These are phyloP conservation scores for Austroboletus festivus DNA, from an alignment of 768 basidiomycete genomes.

Conservation along the genomic window DNA sequence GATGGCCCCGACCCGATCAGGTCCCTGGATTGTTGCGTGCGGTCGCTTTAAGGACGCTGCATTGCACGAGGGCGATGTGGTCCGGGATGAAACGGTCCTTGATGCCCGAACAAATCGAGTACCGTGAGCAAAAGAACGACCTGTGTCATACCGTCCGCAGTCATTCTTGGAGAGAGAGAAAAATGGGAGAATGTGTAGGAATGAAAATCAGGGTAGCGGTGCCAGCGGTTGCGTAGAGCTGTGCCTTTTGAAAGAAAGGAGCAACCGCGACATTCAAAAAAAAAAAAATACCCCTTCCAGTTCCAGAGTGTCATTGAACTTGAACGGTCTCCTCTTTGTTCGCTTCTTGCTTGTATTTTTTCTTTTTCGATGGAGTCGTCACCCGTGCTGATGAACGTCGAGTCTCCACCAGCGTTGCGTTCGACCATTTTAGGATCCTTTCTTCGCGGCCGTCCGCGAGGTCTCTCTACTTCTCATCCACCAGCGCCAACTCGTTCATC, in stretches of 20 bases:
- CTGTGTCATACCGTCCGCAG: not conserved
- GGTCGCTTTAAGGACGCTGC: constrained; percentile 1
- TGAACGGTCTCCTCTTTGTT: not conserved
- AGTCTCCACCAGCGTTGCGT: constrained; percentile 39
- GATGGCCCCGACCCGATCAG: no score
- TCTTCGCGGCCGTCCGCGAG: constrained; percentile 66
- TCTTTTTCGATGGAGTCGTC: not conserved
- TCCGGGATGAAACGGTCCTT: not conserved
- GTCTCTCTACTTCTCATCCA: constrained; percentile 57
- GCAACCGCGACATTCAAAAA: constrained; percentile 17
- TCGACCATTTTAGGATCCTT: constrained; percentile 69
- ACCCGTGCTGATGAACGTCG: constrained; percentile 13
- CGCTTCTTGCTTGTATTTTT: not conserved
- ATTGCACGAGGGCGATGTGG: not conserved
- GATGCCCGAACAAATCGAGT: constrained; percentile 26
- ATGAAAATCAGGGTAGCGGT: constrained; percentile 1
- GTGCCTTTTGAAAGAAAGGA: no score
- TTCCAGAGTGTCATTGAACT: no score
- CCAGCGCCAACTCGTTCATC: constrained; percentile 24
- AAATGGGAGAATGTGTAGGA: not conserved
- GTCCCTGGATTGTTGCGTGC: not conserved
- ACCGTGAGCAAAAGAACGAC: constrained; percentile 24
- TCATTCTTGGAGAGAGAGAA: no score
- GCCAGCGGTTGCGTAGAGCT: constrained; percentile 9
- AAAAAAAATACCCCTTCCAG: no score